Percentiles rank a stretch among this genome's conserved stretches.
phyloP scores from a whole-genome alignment of 2,329 filamentous ascomycete genomes.

The Trichoderma afroharzianum region DNA sequence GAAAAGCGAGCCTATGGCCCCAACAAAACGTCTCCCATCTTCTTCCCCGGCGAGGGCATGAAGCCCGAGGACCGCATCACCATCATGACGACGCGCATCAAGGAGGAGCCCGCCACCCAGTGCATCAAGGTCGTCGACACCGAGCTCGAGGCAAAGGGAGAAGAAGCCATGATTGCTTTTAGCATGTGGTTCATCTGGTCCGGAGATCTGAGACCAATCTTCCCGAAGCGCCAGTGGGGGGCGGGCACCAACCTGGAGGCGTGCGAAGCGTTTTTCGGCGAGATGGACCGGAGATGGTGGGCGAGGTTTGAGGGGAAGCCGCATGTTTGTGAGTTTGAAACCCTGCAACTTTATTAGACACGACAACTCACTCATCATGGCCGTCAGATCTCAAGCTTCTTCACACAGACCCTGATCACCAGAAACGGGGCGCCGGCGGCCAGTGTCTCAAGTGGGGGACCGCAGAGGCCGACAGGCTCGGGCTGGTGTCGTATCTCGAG shows the following conservation, averaged over 20 bases:
- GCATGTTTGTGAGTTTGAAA: slow-evolving; percentile 33
- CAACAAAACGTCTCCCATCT: slow-evolving; percentile 29
- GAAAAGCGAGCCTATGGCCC: slow-evolving; percentile 36
- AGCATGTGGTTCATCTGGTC: slow-evolving; percentile 35
- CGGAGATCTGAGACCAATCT: slow-evolving; percentile 13
- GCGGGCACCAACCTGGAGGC: slow-evolving; percentile 33
- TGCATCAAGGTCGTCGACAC: slow-evolving; percentile 38
- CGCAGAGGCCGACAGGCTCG: slow-evolving; percentile 35
- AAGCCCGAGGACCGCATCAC: slow-evolving; percentile 24
- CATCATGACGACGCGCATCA: slow-evolving; percentile 23
- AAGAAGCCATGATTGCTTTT: slow-evolving; percentile 33
- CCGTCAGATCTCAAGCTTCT: slow-evolving; percentile 35
- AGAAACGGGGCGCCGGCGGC: slow-evolving; percentile 34
- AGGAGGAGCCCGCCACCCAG: slow-evolving; percentile 27
- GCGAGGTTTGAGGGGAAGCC: slow-evolving; percentile 31
- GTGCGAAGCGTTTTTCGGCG: slow-evolving; percentile 31
- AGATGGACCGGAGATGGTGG: slow-evolving; percentile 30
- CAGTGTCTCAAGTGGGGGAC: slow-evolving; percentile 34
- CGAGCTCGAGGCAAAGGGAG: slow-evolving; percentile 26
- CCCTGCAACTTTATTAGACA: background rate
- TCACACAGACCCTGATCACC: slow-evolving; percentile 37
- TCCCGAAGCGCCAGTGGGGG: slow-evolving; percentile 27
- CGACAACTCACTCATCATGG: no score
- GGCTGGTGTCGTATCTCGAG: slow-evolving; percentile 37
- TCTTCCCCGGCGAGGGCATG: slow-evolving; percentile 30